A percentile compares a stretch with the other conserved stretches of the same genome.
phyloP scores from a whole-genome alignment of 441 rosid genomes.

The Populus hybrid region DNA sequence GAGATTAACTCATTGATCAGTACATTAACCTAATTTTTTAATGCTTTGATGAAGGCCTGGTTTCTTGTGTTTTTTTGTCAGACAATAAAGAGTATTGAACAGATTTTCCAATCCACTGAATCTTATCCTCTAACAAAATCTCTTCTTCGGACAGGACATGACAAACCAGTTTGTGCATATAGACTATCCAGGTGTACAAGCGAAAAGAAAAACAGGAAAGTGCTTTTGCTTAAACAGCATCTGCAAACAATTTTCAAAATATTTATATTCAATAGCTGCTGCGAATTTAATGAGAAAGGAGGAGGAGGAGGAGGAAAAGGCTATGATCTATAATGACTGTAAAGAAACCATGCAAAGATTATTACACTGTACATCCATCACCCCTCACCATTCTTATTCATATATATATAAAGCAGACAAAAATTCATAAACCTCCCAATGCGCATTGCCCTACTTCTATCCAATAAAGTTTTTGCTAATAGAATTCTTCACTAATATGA shows the following conservation, averaged over 20 bases:
- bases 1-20: neutral
- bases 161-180: too few species aligned
- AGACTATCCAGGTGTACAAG: too few species aligned
- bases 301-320: too few species aligned
- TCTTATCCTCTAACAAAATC: too few species aligned
- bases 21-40: too few species aligned
- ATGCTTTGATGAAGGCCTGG: too few species aligned
- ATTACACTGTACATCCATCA: slow-evolving; percentile 43
- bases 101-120: too few species aligned
- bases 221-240: neutral
- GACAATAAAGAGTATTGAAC: too few species aligned
- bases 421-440: slow-evolving; percentile 37
- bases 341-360: slow-evolving; percentile 15
- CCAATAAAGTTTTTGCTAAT: slow-evolving; percentile 24
- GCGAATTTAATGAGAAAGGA: neutral
- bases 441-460: slow-evolving; percentile 11
- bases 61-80: too few species aligned
- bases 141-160: too few species aligned
- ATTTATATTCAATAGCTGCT: neutral
- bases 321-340: neutral
- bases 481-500: slow-evolving; percentile 13
- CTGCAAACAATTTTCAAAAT: neutral
- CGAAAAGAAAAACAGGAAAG: too few species aligned
- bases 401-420: slow-evolving; percentile 30
- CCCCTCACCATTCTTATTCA: slow-evolving; percentile 36